Percentiles rank a stretch among this genome's conserved stretches.
phyloP scores from a whole-genome alignment of 2,329 filamentous ascomycete species.

The Hymenoscyphus repandus region DNA sequence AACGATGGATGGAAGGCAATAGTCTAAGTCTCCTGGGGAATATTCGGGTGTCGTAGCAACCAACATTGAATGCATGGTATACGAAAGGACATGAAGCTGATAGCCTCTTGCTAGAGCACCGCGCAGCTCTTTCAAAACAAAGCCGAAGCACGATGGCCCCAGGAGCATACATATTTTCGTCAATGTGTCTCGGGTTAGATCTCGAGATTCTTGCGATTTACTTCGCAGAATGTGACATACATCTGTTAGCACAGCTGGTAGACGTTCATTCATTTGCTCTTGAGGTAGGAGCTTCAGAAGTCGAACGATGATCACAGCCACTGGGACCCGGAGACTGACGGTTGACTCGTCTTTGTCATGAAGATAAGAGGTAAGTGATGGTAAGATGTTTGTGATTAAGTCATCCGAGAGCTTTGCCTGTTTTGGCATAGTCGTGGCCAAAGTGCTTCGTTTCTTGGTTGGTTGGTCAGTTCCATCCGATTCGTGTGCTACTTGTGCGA shows the following conservation, averaged over 20 bases:
- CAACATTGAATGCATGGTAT: constrained; percentile 87
- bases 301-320: constrained; percentile 84
- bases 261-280: constrained; percentile 63
- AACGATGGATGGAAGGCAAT: constrained; percentile 74
- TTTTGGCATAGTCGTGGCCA: constrained; percentile 63
- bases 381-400: constrained; percentile 69
- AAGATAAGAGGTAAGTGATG: constrained; percentile 75
- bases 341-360: constrained; percentile 93
- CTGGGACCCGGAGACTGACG: constrained; percentile 86
- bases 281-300: constrained; percentile 74
- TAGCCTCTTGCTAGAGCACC: constrained; percentile 80
- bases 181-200: constrained; percentile 84
- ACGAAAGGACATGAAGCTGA: constrained; percentile 91
- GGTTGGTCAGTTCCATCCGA: constrained; percentile 24
- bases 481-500: constrained; percentile 50
- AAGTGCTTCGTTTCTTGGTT: constrained; percentile 35
- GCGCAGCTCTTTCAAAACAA: constrained; percentile 86
- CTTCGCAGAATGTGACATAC: constrained; percentile 90
- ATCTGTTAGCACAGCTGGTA: constrained; percentile 83
- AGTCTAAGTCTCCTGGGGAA: constrained; percentile 79
- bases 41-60: constrained; percentile 69
- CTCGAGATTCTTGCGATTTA: constrained; percentile 79
- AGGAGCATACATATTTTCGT: constrained; percentile 76
- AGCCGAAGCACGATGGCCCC: constrained; percentile 78
- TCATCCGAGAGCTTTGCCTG: constrained; percentile 65